Base-by-base conservation (phyloP, 208 protist genomes). In the Leptomonas pyrrhocoris region DNA sequence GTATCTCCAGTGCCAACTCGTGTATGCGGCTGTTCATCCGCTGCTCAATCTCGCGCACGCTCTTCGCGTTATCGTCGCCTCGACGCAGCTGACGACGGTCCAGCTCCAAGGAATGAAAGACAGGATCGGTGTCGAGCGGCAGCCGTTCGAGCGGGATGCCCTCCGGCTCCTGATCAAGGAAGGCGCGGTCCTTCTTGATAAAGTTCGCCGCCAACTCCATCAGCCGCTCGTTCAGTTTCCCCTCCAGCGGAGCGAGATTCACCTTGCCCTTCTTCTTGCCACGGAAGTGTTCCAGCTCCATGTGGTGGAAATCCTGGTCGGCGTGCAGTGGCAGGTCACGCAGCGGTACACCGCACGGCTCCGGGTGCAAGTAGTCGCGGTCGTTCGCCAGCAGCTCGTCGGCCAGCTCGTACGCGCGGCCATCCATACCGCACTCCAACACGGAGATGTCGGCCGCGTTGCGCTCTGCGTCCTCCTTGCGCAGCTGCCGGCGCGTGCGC, bases 81-180 rank as follows among this genome's bases (percentile, higher is more conserved):
- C 76, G 73, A 28, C 77, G 51, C 56, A 94, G 75, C 53, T 73
- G 74, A 2, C 85, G 85, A 3, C 86, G 92, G 50, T 94, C 81
- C 56, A 86, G 55, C 73, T 94, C 92, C 81, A 96, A 85, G 27
- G 51, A 23, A 48, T 83, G 84, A 60, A 96, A 96, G 9, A 68
- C 63, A 1, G 62, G 56, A 71, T 96, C 92, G 40, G 73, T 74
- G 70, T 91, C 79, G 15, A 96, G 80, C n/a, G 85, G 79, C 42
- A 96, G 71, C 16, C 60, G 56, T 19, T 73, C 38, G 16, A 96
- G 74, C 27, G 81, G 82, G 62, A 96, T 81, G 54, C 92, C 92
- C 62, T 92, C 73, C 19, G 92, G 88, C 58, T 93, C 81, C 59
- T 77, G 81, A 53, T 96, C 87, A 7, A 96, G 80, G 66, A 88